These are phyloP conservation scores for Cornus controversa DNA, from an alignment of 148 eudicot species.

Conservation along the genomic window DNA sequence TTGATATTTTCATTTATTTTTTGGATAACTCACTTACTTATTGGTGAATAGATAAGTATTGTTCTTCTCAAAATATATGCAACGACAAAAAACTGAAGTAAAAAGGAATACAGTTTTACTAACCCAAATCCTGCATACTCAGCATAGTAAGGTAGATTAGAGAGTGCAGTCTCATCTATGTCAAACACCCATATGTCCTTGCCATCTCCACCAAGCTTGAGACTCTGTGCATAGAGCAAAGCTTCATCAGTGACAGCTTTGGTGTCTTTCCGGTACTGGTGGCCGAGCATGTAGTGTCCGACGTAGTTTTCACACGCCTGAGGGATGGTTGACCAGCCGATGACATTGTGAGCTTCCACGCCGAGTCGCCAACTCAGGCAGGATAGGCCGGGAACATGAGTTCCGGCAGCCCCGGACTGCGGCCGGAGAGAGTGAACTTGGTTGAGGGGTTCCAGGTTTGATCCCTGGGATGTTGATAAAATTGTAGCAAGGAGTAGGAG, in stretches of 20 bases:
- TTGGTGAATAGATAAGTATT: too few species aligned
- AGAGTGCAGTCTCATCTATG: slow-evolving; percentile 46
- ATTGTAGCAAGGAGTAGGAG: too few species aligned
- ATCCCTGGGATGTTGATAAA: too few species aligned
- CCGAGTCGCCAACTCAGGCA: slow-evolving; percentile 69
- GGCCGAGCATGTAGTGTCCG: slow-evolving; percentile 58
- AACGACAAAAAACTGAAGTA: too few species aligned
- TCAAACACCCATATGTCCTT: slow-evolving; percentile 46
- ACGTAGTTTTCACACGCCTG: slow-evolving; percentile 44
- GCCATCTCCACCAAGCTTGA: slow-evolving; percentile 23
- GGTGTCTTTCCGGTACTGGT: slow-evolving; percentile 50
- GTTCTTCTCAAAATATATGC: too few species aligned
- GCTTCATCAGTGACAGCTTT: slow-evolving; percentile 34
- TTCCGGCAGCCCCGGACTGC: slow-evolving; percentile 37
- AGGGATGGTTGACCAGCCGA: slow-evolving; percentile 47
- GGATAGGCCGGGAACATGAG: slow-evolving; percentile 27
- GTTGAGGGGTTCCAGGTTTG: not conserved
- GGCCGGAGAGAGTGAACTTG: slow-evolving; percentile 43
- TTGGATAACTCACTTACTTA: too few species aligned
- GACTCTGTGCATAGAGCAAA: slow-evolving; percentile 19
- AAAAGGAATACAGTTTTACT: not conserved
- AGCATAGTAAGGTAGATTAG: slow-evolving; percentile 51
- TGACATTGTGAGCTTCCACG: slow-evolving; percentile 56
- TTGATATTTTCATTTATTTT: too few species aligned
- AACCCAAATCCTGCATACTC: slow-evolving; percentile 42